phyloP scores from a whole-genome alignment of 2,329 filamentous ascomycete species.

The Teratosphaeria gauchensis region DNA sequence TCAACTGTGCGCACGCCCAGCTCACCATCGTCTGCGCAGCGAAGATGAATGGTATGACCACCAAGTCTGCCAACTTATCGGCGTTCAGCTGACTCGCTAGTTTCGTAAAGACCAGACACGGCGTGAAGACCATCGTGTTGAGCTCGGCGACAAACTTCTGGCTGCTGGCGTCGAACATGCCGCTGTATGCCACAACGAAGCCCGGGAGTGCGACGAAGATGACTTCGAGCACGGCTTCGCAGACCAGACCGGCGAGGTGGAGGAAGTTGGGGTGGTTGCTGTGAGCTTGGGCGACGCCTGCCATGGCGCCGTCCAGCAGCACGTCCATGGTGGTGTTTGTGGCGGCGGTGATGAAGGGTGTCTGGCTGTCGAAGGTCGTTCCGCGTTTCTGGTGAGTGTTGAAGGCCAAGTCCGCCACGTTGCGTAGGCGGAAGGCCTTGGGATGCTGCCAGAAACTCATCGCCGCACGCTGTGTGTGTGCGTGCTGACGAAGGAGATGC shows the following conservation, averaged over 20 bases:
- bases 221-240: conserved; percentile 89
- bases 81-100: conserved; percentile 88
- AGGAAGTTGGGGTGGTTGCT: conserved; percentile 52
- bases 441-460: conserved; percentile 40
- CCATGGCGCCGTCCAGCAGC: conserved; percentile 5
- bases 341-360: conserved; percentile 21
- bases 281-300: conserved; percentile 6
- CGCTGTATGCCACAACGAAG: conserved; percentile 80
- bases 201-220: conserved; percentile 91
- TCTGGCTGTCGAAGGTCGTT: conserved; percentile 9
- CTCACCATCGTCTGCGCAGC: conserved; percentile 78
- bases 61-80: conserved; percentile 79
- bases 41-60: conserved; percentile 93
- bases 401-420: conserved; percentile 24
- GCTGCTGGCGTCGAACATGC: conserved; percentile 89
- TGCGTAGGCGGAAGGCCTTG: conserved; percentile 34
- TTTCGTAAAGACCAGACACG: conserved; percentile 95
- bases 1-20: conserved; percentile 61
- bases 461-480: conserved; percentile 2
- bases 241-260: conserved; percentile 71
- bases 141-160: conserved; percentile 96
- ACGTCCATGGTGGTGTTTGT: conserved; percentile 19
- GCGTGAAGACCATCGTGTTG: conserved; percentile 93
- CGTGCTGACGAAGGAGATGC: background rate
- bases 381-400: conserved; percentile 6